Evolutionary conservation across 148 eudicot species (phyloP).

Genomic region (Bassia scoparia): DNA sequence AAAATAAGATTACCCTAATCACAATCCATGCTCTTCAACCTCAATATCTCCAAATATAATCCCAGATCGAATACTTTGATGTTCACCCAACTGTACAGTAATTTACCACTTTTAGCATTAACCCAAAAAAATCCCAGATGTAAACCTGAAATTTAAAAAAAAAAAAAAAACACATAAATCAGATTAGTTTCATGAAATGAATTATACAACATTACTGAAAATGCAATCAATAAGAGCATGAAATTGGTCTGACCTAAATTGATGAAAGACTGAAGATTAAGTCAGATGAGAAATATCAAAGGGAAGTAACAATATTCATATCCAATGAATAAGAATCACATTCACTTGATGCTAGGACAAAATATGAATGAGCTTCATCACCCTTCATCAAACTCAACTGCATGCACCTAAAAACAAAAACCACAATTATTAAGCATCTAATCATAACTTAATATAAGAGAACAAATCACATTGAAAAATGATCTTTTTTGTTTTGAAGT

Average conservation of each 20-base stretch:
- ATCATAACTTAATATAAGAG: background rate
- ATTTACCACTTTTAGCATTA: conserved; percentile 12
- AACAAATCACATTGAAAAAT: background rate
- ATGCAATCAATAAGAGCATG: background rate
- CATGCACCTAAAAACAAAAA: conserved; percentile 21
- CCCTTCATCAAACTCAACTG: conserved; percentile 24
- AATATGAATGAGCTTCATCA: conserved; percentile 35
- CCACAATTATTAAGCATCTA: conserved; percentile 9
- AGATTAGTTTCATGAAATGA: conserved; percentile 5
- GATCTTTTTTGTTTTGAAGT: background rate
- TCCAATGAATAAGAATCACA: conserved; percentile 5
- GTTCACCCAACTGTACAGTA: conserved; percentile 1
- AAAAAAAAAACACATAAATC: background rate
- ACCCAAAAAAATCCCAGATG: conserved; percentile 12
- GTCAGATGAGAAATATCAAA: conserved; percentile 12
- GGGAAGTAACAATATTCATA: conserved; percentile 1
- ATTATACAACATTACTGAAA: conserved; percentile 21
- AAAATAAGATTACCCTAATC: conserved; percentile 7
- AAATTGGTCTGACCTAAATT: conserved; percentile 1
- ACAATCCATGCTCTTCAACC: conserved; percentile 15
- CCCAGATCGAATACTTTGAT: conserved; percentile 9
- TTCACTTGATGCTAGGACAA: conserved; percentile 23
- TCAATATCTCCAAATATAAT: conserved; percentile 10
- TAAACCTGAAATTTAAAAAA: conserved; percentile 24
- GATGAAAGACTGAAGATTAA: conserved; percentile 15